These are phyloP conservation scores for Metschnikowia henanensis DNA, from an alignment of 805 yeast species.

Conservation along the genomic window DNA sequence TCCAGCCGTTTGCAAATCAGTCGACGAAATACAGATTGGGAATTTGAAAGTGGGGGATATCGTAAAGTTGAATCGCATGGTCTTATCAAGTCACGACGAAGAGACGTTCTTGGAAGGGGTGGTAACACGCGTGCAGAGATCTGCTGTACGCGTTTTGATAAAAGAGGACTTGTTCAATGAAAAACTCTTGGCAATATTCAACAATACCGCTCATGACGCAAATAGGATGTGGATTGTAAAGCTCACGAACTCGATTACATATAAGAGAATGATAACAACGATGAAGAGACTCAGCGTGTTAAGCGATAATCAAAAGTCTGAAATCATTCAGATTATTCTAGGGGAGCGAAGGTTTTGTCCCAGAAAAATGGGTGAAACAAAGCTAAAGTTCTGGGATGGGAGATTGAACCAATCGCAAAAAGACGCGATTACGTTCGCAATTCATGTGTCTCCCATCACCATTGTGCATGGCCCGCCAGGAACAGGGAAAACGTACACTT, in stretches of 20 bases:
- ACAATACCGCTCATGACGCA: slow-evolving; percentile 37
- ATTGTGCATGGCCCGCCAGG: slow-evolving; percentile 84
- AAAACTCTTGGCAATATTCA: slow-evolving; percentile 45
- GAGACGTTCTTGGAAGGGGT: slow-evolving; percentile 56
- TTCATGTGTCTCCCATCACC: slow-evolving; percentile 52
- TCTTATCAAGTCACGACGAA: slow-evolving; percentile 22
- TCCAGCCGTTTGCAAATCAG: slow-evolving; percentile 37
- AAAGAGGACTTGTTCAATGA: slow-evolving; percentile 52
- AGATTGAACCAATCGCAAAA: slow-evolving; percentile 68
- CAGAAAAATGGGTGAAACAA: slow-evolving; percentile 16
- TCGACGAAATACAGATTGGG: slow-evolving; percentile 43
- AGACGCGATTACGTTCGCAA: slow-evolving; percentile 66
- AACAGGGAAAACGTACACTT: slow-evolving; percentile 79
- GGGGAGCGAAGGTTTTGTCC: slow-evolving; percentile 41
- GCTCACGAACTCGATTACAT: slow-evolving; percentile 66
- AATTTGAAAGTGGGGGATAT: slow-evolving; percentile 75
- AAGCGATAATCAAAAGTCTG: slow-evolving; percentile 28
- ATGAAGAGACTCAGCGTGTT: slow-evolving; percentile 63
- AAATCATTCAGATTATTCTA: slow-evolving; percentile 44
- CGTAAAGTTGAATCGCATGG: slow-evolving; percentile 56
- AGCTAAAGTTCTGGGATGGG: slow-evolving; percentile 36
- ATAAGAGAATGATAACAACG: slow-evolving; percentile 76
- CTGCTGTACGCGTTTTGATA: slow-evolving; percentile 55
- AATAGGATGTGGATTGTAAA: slow-evolving; percentile 66
- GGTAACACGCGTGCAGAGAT: slow-evolving; percentile 51